Conservation (phyloP, 2,329 filamentous ascomycete species). For the Neurospora sp. region DNA sequence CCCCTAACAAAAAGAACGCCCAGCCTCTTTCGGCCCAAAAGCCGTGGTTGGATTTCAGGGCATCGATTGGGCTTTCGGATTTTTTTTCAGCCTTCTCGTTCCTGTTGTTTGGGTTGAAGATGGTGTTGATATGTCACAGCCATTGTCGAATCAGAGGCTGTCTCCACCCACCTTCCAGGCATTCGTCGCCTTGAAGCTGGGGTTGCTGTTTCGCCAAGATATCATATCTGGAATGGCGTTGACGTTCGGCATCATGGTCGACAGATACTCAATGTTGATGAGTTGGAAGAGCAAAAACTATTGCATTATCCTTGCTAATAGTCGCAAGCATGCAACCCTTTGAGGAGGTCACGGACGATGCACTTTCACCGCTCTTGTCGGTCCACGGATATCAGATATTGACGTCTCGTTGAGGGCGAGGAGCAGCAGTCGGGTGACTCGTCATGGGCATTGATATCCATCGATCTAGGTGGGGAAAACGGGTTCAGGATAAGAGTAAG, state of each 20-base stretch:
- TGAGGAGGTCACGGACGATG: not conserved
- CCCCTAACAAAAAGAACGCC: not conserved
- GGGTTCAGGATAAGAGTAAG: not conserved
- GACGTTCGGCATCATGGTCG: not conserved
- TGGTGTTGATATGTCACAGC: conserved; percentile 13
- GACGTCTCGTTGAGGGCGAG: not conserved
- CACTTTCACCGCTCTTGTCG: conserved; percentile 15
- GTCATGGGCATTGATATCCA: not conserved
- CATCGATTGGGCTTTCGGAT: conserved; percentile 19
- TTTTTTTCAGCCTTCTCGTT: conserved; percentile 20
- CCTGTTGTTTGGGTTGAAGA: conserved; percentile 15
- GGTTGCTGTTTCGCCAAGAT: conserved; percentile 7
- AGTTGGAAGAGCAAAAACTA: not conserved
- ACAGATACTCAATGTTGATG: not conserved
- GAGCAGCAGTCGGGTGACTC: not conserved
- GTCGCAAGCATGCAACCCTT: not conserved
- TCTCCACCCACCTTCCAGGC: conserved; percentile 11
- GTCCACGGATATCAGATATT: not conserved
- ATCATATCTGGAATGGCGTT: not conserved
- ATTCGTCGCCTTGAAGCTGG: conserved; percentile 4
- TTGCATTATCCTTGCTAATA: not conserved
- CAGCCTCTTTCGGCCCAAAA: conserved; percentile 12
- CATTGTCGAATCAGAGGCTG: conserved; percentile 18
- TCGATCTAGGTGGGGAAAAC: not conserved
- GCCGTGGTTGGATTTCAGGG: not conserved